Evolutionary conservation across 495 filamentous ascomycete genomes (phyloP), one percentile per base, ranked within the genome.

Genomic region (Podospora australis): DNA sequence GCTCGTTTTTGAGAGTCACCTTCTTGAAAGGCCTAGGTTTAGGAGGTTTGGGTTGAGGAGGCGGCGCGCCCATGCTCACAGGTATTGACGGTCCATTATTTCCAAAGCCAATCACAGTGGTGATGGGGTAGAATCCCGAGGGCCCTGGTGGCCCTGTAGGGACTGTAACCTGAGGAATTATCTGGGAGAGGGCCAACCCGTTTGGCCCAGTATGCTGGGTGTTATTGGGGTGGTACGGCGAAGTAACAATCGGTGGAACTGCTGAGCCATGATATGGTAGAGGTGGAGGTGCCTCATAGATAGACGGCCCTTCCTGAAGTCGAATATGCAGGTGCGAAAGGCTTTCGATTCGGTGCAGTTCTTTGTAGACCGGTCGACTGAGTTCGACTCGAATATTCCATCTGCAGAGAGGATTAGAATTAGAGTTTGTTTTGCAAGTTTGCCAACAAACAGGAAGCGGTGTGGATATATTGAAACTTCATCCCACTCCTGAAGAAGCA

Each of bases 321-420:
- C 75, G 51, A 58, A 87, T 60, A 67, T 86, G 60, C 48, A 82
- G 48, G 61, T 79, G 50, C 48, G 79, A 49, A 64, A 87, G 62
- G 49, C 68, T 62, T 24, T 57, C 50, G 24, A 80, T 70, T 21
- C 64, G 46, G 51, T 82, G 78, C 25, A 84, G 65, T 16, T 66
- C 70, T 40, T 67, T 65, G 60, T 79, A 82, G n/a, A 83, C 70
- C 14, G 68, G 69, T 9, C 77, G 68, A 53, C 74, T 79, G 1
- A 84, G 65, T 52, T 83, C 80, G 22, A 81, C 72, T 13, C 78
- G 71, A 28, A 79, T 73, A 58, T 82, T 78, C 80, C 80, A 84
- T 49, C 76, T 80, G 30, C 11, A 14, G 53, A 56, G n/a, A 25
- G 11, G 10, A 19, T 24, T 20, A 35, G 16, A 30, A 38, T 26